Evolutionary conservation across 164 flowering plant genomes (phyloP).

Genomic region (Magnolia kwangsiensis): DNA sequence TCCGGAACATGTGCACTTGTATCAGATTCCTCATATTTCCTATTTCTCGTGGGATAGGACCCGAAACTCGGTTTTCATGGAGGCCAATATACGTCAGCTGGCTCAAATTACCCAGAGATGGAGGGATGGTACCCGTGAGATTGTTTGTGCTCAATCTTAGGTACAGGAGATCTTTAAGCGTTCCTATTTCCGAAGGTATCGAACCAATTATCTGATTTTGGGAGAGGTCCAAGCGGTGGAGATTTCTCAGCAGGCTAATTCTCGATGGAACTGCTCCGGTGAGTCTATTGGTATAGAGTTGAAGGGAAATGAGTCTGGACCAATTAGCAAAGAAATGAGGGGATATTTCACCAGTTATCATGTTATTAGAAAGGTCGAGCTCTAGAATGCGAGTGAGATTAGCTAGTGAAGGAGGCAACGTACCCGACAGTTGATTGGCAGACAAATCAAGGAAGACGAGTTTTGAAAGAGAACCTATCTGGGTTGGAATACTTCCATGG

Average conservation of each 20-base stretch:
- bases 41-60: slow-evolving; percentile 26
- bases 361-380: slow-evolving; percentile 18
- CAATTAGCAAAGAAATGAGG: slow-evolving; percentile 16
- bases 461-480: slow-evolving; percentile 20
- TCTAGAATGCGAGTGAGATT: slow-evolving; percentile 20
- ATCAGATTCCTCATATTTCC: slow-evolving; percentile 3
- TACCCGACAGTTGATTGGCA: slow-evolving; percentile 16
- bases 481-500: slow-evolving; percentile 20
- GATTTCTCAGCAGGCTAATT: too few relatives aligned
- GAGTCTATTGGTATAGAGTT: slow-evolving; percentile 12
- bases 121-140: slow-evolving; percentile 17
- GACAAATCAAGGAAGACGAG: slow-evolving; percentile 25
- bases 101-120: slow-evolving; percentile 17
- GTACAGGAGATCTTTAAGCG: not conserved
- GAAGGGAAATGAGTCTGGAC: slow-evolving; percentile 9
- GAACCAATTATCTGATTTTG: slow-evolving; percentile 19
- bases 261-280: too few relatives aligned
- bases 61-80: slow-evolving; percentile 2
- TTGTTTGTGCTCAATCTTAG: slow-evolving; percentile 10
- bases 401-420: slow-evolving; percentile 22
- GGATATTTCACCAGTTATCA: slow-evolving; percentile 14
- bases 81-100: not conserved
- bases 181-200: slow-evolving; percentile 27
- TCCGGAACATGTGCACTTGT: not conserved
- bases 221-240: not conserved